These are phyloP conservation scores for Solanum ossicruentum DNA, from an alignment of 257 asterid species.

Conservation along the genomic window DNA sequence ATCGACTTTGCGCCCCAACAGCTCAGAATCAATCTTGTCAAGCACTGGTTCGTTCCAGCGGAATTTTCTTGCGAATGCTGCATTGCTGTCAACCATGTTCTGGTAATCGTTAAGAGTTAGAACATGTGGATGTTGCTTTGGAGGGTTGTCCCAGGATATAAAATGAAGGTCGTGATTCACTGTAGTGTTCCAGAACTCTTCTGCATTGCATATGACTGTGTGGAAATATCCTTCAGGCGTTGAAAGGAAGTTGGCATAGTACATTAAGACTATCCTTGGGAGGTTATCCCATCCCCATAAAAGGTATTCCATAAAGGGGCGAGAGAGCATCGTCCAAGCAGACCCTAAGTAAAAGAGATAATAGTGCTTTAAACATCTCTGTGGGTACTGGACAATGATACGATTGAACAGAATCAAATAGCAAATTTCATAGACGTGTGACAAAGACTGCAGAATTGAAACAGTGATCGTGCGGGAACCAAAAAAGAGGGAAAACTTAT, in stretches of 20 bases:
- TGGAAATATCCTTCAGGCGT: conserved; percentile 79
- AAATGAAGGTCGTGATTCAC: conserved; percentile 75
- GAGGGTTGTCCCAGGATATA: conserved; percentile 87
- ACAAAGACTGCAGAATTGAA: neutral
- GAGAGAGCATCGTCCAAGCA: conserved; percentile 84
- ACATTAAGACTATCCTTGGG: conserved; percentile 56
- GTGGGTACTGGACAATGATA: neutral
- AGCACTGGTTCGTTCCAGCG: conserved; percentile 27
- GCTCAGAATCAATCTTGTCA: conserved; percentile 51
- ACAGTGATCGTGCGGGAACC: neutral
- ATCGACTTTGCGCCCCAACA: conserved; percentile 29
- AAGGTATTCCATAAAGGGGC: conserved; percentile 57
- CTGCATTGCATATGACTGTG: conserved; percentile 67
- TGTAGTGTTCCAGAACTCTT: conserved; percentile 49
- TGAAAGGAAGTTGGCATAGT: conserved; percentile 61
- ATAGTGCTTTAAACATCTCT: neutral
- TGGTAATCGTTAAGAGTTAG: conserved; percentile 29
- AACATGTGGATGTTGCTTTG: conserved; percentile 78
- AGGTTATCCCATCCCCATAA: conserved; percentile 77
- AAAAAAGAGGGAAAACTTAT: neutral
- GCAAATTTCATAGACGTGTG: neutral
- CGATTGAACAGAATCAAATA: neutral
- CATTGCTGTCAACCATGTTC: conserved; percentile 51
- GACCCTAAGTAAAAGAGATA: conserved; percentile 32
- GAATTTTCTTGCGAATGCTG: conserved; percentile 69